Conservation (phyloP, 2,329 filamentous ascomycete species). For the Pyrenophora graminea region DNA sequence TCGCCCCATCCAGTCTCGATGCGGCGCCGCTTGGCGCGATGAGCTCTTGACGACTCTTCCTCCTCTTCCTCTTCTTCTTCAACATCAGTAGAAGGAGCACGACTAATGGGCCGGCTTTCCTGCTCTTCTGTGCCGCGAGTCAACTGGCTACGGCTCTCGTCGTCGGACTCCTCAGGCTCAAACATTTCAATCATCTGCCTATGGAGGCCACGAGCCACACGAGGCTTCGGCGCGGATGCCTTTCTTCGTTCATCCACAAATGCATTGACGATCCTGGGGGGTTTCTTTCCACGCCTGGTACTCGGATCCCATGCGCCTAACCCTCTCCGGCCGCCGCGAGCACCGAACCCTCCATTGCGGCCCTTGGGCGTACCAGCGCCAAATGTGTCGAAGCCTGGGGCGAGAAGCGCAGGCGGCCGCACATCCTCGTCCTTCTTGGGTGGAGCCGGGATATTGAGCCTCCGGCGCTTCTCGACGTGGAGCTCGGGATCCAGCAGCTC, state of each 20-base stretch:
- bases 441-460: conserved; percentile 74
- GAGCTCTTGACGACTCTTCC: conserved; percentile 52
- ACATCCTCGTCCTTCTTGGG: conserved; percentile 61
- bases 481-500: conserved; percentile 81
- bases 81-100: conserved; percentile 58
- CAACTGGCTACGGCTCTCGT: conserved; percentile 71
- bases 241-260: conserved; percentile 64
- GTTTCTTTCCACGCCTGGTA: conserved; percentile 46
- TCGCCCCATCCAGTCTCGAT: conserved; percentile 52
- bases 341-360: conserved; percentile 47
- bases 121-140: conserved; percentile 81
- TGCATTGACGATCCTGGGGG: conserved; percentile 49
- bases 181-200: conserved; percentile 75
- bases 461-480: conserved; percentile 77
- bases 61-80: conserved; percentile 51
- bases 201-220: conserved; percentile 74
- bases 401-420: conserved; percentile 59
- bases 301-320: conserved; percentile 53
- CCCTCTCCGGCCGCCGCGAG: conserved; percentile 46
- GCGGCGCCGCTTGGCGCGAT: conserved; percentile 53
- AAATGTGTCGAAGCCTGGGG: conserved; percentile 63
- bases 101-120: conserved; percentile 80
- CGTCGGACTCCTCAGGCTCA: conserved; percentile 80
- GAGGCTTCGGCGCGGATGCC: conserved; percentile 58
- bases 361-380: conserved; percentile 66